phyloP scores from a whole-genome alignment of 2,329 filamentous ascomycete species.

The Cladophialophora immunda region DNA sequence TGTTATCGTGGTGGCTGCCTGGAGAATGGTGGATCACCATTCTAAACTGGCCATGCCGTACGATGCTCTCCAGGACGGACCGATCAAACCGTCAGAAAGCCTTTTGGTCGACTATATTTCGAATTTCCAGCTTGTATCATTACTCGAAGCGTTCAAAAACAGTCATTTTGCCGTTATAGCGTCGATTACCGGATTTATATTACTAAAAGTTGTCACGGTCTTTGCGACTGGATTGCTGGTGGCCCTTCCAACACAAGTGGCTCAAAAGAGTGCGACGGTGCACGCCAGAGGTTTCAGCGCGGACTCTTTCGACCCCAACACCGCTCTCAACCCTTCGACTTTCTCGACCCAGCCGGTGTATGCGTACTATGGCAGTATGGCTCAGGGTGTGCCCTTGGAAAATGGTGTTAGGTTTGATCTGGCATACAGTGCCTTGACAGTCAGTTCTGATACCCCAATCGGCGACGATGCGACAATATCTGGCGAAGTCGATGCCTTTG shows the following conservation, averaged over 20 bases:
- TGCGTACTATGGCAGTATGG: conserved; percentile 36
- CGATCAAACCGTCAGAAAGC: conserved; percentile 41
- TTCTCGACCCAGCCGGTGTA: conserved; percentile 37
- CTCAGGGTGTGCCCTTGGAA: conserved; percentile 35
- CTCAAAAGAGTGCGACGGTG: conserved; percentile 24
- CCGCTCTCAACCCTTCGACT: conserved; percentile 28
- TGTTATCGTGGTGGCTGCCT: conserved; percentile 44
- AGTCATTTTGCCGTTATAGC: conserved; percentile 46
- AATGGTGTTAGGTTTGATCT: conserved; percentile 36
- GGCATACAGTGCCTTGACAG: conserved; percentile 36
- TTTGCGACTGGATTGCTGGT: conserved; percentile 45
- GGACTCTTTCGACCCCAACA: conserved; percentile 23
- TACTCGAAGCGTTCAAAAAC: conserved; percentile 45
- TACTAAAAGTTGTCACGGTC: conserved; percentile 43
- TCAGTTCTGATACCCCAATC: conserved; percentile 24
- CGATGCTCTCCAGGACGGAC: conserved; percentile 44
- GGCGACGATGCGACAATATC: conserved; percentile 31
- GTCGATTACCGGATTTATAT: conserved; percentile 43
- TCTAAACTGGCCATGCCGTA: conserved; percentile 47
- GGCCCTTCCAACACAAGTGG: conserved; percentile 40
- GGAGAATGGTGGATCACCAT: conserved; percentile 47
- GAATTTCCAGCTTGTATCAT: conserved; percentile 41
- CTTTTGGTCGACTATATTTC: conserved; percentile 48
- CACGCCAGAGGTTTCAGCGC: conserved; percentile 29
- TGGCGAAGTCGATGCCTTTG: conserved; percentile 36